Evolutionary conservation across 805 yeast genomes (phyloP).

Genomic region (Helenozyma baotianmanensis): DNA sequence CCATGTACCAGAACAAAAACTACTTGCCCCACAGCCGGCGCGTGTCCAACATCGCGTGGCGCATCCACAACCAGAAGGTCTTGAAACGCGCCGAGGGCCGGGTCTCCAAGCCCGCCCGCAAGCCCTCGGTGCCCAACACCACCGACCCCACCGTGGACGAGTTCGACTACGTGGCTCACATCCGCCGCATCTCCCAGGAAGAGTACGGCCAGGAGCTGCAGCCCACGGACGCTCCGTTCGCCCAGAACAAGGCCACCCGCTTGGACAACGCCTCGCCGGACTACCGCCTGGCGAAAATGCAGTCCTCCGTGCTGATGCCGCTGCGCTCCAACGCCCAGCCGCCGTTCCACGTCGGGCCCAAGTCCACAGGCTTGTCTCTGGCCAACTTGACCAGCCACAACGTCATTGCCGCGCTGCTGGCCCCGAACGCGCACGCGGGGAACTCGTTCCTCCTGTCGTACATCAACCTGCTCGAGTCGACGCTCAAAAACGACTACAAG

Average conservation of each 20-base stretch:
- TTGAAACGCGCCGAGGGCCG: slow-evolving; percentile 9
- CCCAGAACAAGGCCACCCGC: not conserved
- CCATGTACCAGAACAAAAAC: slow-evolving; percentile 39
- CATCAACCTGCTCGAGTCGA: slow-evolving; percentile 35
- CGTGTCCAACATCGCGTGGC: slow-evolving; percentile 42
- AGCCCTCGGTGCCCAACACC: slow-evolving; percentile 1
- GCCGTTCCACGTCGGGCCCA: not conserved
- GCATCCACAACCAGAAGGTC: slow-evolving; percentile 37
- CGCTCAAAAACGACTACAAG: slow-evolving; percentile 26
- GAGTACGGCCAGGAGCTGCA: slow-evolving; percentile 17
- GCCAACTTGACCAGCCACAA: not conserved
- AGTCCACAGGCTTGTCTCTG: too few species aligned
- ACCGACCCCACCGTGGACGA: slow-evolving; percentile 33
- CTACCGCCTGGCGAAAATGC: too few species aligned
- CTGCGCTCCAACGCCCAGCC: too few species aligned
- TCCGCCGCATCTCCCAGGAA: slow-evolving; percentile 37
- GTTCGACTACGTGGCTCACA: slow-evolving; percentile 44
- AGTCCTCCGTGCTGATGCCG: too few species aligned
- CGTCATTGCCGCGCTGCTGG: slow-evolving; percentile 1
- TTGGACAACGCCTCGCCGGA: too few species aligned
- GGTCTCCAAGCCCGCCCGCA: slow-evolving; percentile 1
- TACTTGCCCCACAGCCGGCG: slow-evolving; percentile 41
- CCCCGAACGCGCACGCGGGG: not conserved
- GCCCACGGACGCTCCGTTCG: too few species aligned
- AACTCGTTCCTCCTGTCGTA: slow-evolving; percentile 32